These are phyloP conservation scores for Asterionellopsis glacialis DNA, from an alignment of 108 stramenopile genomes.

Conservation along the genomic window DNA sequence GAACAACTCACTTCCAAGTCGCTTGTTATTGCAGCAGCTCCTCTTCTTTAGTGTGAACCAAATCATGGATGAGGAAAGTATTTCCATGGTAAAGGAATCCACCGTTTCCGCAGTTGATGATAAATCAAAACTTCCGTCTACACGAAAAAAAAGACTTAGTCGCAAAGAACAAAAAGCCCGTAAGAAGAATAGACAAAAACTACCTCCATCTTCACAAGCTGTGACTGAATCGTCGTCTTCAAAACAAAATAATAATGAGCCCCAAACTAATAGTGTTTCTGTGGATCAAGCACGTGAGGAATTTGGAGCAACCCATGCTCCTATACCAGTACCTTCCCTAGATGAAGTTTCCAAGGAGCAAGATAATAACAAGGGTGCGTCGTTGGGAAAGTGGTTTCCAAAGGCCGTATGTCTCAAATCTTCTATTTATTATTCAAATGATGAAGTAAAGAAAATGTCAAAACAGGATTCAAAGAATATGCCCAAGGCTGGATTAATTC, in stretches of 20 bases:
- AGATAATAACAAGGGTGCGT: constrained; percentile 9
- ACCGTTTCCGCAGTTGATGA: not conserved
- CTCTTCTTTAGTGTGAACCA: not conserved
- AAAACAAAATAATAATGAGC: not conserved
- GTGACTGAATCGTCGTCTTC: not conserved
- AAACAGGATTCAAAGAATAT: constrained; percentile 4
- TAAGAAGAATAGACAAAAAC: constrained; percentile 11
- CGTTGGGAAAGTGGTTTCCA: constrained; percentile 84
- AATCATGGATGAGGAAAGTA: not conserved
- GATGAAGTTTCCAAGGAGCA: not conserved
- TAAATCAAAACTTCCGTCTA: not conserved
- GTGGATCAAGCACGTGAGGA: not conserved
- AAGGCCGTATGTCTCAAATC: constrained; percentile 71
- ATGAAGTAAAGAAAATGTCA: constrained; percentile 7
- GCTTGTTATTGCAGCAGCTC: too few species aligned
- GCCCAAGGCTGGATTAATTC: constrained; percentile 43
- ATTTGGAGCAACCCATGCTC: not conserved
- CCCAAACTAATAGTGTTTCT: not conserved
- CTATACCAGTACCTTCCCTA: constrained; percentile 13
- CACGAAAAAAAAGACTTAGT: constrained; percentile 15
- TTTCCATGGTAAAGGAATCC: not conserved
- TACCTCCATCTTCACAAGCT: not conserved
- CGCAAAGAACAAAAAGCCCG: constrained; percentile 27
- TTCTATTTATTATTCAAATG: constrained; percentile 35
- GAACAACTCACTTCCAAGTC: too few species aligned